phyloP scores from a whole-genome alignment of 148 eudicot genomes.

The Arctostaphylos glauca region DNA sequence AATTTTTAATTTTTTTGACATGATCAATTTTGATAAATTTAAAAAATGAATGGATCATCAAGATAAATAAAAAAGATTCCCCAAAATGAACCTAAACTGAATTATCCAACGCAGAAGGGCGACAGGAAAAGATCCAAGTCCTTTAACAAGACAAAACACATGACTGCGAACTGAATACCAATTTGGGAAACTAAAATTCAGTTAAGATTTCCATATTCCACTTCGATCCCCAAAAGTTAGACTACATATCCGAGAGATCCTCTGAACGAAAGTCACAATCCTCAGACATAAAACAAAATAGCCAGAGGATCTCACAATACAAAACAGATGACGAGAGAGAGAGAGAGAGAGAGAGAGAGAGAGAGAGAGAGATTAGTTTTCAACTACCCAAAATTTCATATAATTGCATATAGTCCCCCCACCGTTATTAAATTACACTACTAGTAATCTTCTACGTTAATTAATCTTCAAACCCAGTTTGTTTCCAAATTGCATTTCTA shows the following conservation, averaged over 20 bases:
- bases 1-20: too few species aligned
- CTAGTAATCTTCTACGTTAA: not conserved
- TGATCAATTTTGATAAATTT: too few species aligned
- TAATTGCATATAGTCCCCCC: not conserved
- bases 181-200: not conserved
- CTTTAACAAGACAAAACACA: too few species aligned
- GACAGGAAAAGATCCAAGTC: too few species aligned
- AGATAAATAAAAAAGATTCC: too few species aligned
- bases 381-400: slow-evolving; percentile 19
- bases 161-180: not conserved
- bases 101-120: too few species aligned
- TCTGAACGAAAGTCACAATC: slow-evolving; percentile 9
- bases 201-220: not conserved
- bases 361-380: not conserved
- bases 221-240: not conserved
- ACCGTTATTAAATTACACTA: not conserved
- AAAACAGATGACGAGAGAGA: not conserved
- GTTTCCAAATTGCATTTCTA: slow-evolving; percentile 74
- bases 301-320: not conserved
- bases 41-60: too few species aligned
- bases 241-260: slow-evolving; percentile 3
- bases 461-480: slow-evolving; percentile 72
- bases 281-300: not conserved
- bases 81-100: too few species aligned
- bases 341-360: not conserved